Evolutionary conservation across 805 yeast species (phyloP), one percentile per base, ranked within the genome.

Genomic region (Candida methanosorbosa): DNA sequence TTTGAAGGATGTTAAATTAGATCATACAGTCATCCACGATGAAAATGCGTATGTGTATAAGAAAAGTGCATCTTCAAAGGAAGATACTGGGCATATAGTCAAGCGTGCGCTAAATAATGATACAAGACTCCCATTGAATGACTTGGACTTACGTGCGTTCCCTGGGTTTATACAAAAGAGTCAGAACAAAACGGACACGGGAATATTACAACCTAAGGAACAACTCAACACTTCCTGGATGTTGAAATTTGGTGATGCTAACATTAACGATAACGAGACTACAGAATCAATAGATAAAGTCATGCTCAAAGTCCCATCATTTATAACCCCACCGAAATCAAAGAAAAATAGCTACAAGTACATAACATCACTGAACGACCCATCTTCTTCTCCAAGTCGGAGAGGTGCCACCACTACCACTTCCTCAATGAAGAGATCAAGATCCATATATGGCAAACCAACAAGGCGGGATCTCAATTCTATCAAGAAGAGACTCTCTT

Each of bases 281-380:
- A 5, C 8, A 7, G 14, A 17, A 9, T 24, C 28, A 11, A 21
- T 28, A 13, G 31, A 33, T 16, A 17, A 12, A 3, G 25, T 27
- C 3, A n/a, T n/a, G n/a, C 29, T 32, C 2, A 37, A 36, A 8
- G 30, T 46, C 13, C 52, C 52, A 9, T 48, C 50, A 7, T 48
- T 37, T 24, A 38, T 45, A 23, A 48, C 52, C 4, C 52, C 52
- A 4, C 52, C 52, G 3, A 47, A 47, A 24, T 33, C 19, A 13
- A 29, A 44, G 22, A 34, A 40, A 22, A 33, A 40, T 14, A 39
- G 35, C 5, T 48, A 45, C 33, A 36, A 33, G n/a, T 45, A 42
- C 15, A 30, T 30, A 4, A 9, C 21, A 16, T n/a, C 19, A 4
- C 16, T 30, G 9, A 20, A 23, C 7, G 33, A 30, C 4, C 20